These are phyloP conservation scores for Fusarium sp. DNA, from an alignment of 2,329 filamentous ascomycete genomes.

Conservation along the genomic window DNA sequence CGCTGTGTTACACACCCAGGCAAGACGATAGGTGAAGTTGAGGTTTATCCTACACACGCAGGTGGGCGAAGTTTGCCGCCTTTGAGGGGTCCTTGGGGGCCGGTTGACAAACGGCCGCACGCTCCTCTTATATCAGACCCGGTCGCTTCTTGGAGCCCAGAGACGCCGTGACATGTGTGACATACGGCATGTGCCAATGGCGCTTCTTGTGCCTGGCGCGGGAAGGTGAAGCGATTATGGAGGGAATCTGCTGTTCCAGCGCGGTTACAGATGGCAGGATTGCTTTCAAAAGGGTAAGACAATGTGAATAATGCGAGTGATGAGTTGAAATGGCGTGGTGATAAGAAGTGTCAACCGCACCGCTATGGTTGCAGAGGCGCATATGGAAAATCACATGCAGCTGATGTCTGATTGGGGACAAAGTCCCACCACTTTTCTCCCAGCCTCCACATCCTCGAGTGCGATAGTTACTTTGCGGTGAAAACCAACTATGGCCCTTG, in stretches of 20 bases:
- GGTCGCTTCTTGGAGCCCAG: not conserved
- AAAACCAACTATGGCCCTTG: not conserved
- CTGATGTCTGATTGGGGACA: not conserved
- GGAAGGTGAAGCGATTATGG: conserved; percentile 7
- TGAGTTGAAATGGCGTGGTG: conserved; percentile 36
- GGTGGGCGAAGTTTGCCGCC: conserved; percentile 16
- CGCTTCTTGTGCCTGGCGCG: conserved; percentile 24
- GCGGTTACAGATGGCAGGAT: conserved; percentile 19
- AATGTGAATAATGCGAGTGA: conserved; percentile 32
- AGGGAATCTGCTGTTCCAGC: conserved; percentile 17
- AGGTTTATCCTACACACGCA: conserved; percentile 2
- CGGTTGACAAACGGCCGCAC: conserved; percentile 15
- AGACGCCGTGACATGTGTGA: conserved; percentile 19
- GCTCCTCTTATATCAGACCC: conserved; percentile 26
- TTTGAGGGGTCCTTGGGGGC: conserved; percentile 13
- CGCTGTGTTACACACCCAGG: conserved; percentile 34
- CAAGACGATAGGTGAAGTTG: conserved; percentile 11
- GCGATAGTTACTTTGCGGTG: not conserved
- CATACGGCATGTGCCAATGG: conserved; percentile 15
- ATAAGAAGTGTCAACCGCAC: conserved; percentile 8
- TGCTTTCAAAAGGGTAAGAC: not conserved
- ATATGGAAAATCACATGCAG: not conserved
- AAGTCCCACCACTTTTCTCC: conserved; percentile 5
- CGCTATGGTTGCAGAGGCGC: conserved; percentile 1
- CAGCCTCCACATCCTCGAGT: conserved; percentile 18